Evolutionary conservation across 1,284 basidiomycete genomes (phyloP), one percentile per base, ranked within the genome.

Genomic region (Termitomyces sp.): DNA sequence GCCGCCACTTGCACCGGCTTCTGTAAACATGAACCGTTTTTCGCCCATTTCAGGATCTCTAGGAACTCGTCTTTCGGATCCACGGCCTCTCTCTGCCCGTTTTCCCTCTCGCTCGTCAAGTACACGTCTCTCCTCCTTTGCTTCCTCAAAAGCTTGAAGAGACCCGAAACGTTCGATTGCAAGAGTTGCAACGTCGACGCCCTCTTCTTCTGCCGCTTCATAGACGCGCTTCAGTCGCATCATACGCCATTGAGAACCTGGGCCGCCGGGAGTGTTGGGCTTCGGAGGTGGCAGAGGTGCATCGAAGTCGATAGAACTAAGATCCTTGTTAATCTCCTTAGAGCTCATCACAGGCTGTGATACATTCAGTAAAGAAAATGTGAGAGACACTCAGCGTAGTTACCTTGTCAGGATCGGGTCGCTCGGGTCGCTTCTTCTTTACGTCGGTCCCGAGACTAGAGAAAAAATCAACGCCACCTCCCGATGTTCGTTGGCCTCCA

Each of bases 161-260:
- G 84, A 84, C 15, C 90, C 92, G 65, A 95, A 97, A 6, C 94
- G 82, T 58, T 98, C 96, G 26, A 93, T 62, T 0, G 90, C 96
- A 21, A 98, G 83, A 52, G 94, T 86, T 65, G 94, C 88, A 1
- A 96, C 69, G 0, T 84, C 64, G 19, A 81, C 74, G 2, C 82
- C 81, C 62, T 95, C 92, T 65, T 96, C 93, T 58, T 94, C 86
- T 0, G 91, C 93, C 3, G 90, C 82, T 68, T 98, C 95, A 67
- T 91, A 94, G 1, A 94, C 87, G 12, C 92, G 80, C 36, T 88
- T 84, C 1, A 99, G 82, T 67, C 95, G 94, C 87, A 93, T 94
- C 95, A 98, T 98, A 21, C 96, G 85, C 96, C 96, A 99, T 66
- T 88, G 86, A 15, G 92, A 92, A 9, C 96, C 96, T 2, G 94